Evolutionary conservation across 1,139 yeast genomes (phyloP).

Genomic region (Diutina ranongensis): DNA sequence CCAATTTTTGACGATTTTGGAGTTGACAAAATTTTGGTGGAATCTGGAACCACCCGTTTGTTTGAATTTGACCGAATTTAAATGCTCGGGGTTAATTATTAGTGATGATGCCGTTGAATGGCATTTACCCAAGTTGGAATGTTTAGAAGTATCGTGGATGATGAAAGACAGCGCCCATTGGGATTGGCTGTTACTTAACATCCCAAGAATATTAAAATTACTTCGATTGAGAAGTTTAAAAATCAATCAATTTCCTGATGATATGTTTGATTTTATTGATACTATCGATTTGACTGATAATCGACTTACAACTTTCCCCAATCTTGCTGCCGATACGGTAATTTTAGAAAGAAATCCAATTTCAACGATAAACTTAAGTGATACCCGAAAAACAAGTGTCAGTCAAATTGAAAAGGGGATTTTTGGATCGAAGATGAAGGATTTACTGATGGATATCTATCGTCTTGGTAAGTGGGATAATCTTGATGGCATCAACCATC

Average conservation of each 20-base stretch:
- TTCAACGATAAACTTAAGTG: background rate
- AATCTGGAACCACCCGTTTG: background rate
- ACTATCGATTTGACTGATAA: background rate
- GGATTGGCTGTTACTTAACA: background rate
- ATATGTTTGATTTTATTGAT: background rate
- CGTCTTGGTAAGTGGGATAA: background rate
- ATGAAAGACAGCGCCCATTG: background rate
- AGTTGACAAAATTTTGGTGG: background rate
- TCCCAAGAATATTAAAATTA: background rate
- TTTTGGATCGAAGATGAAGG: background rate
- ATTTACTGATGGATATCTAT: background rate
- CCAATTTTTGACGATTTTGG: background rate
- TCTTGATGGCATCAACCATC: background rate
- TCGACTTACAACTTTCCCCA: background rate
- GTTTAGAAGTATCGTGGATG: background rate
- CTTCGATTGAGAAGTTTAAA: background rate
- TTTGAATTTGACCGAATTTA: background rate
- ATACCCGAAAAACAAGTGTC: background rate
- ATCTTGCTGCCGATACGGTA: background rate
- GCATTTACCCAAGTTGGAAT: background rate
- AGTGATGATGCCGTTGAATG: background rate
- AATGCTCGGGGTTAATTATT: background rate
- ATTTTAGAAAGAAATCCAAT: background rate
- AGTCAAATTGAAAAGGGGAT: background rate
- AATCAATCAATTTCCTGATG: background rate